phyloP scores from a whole-genome alignment of 176 grass and related monocot species.

The Rhynchospora breviuscula region DNA sequence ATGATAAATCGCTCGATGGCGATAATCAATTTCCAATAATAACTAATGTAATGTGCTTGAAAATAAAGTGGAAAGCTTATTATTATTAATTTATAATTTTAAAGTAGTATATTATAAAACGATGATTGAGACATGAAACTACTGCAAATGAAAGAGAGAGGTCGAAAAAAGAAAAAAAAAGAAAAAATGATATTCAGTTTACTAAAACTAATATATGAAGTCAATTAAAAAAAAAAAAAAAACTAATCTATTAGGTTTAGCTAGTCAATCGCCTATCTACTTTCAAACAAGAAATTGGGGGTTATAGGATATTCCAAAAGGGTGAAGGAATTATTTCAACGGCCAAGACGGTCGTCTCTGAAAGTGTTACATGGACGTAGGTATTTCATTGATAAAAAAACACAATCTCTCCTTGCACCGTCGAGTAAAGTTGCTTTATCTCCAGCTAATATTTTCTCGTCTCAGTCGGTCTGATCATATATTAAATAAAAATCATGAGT shows the following conservation, averaged over 20 bases:
- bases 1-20: too few relatives aligned
- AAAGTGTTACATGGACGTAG: neutral
- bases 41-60: neutral
- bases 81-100: neutral
- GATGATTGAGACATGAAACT: neutral
- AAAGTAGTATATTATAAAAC: neutral
- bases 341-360: neutral
- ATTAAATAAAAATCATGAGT: neutral
- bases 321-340: too few relatives aligned
- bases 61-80: neutral
- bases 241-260: too few relatives aligned
- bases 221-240: too few relatives aligned
- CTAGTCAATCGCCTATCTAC: too few relatives aligned
- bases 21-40: too few relatives aligned
- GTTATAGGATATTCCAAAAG: too few relatives aligned
- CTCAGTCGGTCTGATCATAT: neutral
- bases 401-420: neutral
- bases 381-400: neutral
- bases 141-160: neutral
- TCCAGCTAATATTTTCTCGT: neutral
- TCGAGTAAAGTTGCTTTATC: neutral
- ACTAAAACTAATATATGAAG: too few relatives aligned
- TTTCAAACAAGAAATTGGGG: too few relatives aligned
- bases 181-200: too few relatives aligned
- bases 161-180: too few relatives aligned